A percentile compares a stretch with the other conserved stretches of the same genome.
Evolutionary conservation across 352 stramenopile genomes (phyloP).

Genomic region (Pythium brachiatum): DNA sequence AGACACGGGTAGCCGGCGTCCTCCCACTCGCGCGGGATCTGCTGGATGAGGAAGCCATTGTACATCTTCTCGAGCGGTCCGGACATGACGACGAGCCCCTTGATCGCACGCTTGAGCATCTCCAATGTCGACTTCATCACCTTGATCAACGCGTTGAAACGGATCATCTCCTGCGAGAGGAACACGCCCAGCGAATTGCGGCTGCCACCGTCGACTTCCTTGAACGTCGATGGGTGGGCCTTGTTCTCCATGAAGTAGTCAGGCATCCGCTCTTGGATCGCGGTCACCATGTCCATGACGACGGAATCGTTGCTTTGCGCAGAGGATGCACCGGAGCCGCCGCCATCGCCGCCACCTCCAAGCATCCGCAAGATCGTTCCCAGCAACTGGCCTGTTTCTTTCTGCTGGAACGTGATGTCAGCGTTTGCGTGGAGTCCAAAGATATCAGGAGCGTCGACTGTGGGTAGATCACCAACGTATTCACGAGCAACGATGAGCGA

Average conservation of each 20-base stretch:
- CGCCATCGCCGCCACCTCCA: slow-evolving; percentile 41
- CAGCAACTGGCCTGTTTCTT: slow-evolving; percentile 81
- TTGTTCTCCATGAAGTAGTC: slow-evolving; percentile 57
- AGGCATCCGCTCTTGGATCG: slow-evolving; percentile 79
- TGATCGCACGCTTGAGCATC: slow-evolving; percentile 88
- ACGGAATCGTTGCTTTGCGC: slow-evolving; percentile 68
- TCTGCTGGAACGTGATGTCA: slow-evolving; percentile 94
- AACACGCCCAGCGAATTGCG: slow-evolving; percentile 94
- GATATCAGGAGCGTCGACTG: slow-evolving; percentile 85
- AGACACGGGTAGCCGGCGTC: slow-evolving; percentile 89
- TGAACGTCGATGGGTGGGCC: slow-evolving; percentile 81
- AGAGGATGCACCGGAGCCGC: slow-evolving; percentile 37
- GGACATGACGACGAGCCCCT: slow-evolving; percentile 90
- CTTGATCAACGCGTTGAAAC: slow-evolving; percentile 86
- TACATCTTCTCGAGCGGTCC: slow-evolving; percentile 90
- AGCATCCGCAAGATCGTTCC: slow-evolving; percentile 76
- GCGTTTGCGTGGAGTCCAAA: slow-evolving; percentile 94
- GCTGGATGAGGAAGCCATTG: slow-evolving; percentile 89
- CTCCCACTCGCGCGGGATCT: slow-evolving; percentile 87
- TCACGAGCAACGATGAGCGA: slow-evolving; percentile 59
- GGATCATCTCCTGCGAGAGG: slow-evolving; percentile 88
- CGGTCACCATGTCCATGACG: slow-evolving; percentile 84
- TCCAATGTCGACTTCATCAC: slow-evolving; percentile 86
- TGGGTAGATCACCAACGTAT: slow-evolving; percentile 83
- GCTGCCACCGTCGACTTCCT: slow-evolving; percentile 70